Conservation (phyloP, 768 basidiomycete species). For the Lactifluus volemus region DNA sequence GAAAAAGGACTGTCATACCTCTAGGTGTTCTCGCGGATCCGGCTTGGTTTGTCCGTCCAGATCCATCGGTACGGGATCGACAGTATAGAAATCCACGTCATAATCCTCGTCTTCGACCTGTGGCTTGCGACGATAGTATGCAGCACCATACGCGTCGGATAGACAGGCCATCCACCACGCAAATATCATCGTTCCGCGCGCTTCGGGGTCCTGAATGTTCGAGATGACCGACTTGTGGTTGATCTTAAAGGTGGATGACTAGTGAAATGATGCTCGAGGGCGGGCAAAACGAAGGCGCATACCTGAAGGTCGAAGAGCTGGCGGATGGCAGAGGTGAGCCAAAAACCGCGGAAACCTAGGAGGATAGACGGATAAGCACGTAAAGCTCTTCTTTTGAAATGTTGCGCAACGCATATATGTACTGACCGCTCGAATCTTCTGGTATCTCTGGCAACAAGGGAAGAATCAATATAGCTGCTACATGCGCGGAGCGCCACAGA, state of each 20-base stretch:
- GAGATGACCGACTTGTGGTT: constrained; percentile 76
- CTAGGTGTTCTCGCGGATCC: constrained; percentile 63
- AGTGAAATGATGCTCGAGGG: not conserved
- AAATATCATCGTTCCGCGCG: constrained; percentile 78
- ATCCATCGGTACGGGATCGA: constrained; percentile 48
- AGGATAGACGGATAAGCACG: constrained; percentile 16
- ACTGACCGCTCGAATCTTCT: constrained; percentile 58
- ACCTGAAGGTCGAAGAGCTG: constrained; percentile 73
- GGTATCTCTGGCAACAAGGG: constrained; percentile 48
- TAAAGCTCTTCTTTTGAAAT: not conserved
- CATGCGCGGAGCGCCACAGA: not conserved
- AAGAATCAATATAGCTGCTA: not conserved
- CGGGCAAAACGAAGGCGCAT: constrained; percentile 19
- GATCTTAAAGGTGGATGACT: constrained; percentile 39
- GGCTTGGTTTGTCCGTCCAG: constrained; percentile 27
- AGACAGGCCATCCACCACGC: constrained; percentile 93
- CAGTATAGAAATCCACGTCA: constrained; percentile 82
- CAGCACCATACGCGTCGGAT: constrained; percentile 73
- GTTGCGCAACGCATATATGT: not conserved
- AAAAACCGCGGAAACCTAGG: constrained; percentile 77
- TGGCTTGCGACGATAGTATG: constrained; percentile 81
- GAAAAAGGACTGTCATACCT: constrained; percentile 38
- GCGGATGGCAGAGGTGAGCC: constrained; percentile 70
- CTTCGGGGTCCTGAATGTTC: constrained; percentile 64
- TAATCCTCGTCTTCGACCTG: constrained; percentile 75